phyloP scores from a whole-genome alignment of 345 rosid genomes.

The Eucalyptus cloeziana region DNA sequence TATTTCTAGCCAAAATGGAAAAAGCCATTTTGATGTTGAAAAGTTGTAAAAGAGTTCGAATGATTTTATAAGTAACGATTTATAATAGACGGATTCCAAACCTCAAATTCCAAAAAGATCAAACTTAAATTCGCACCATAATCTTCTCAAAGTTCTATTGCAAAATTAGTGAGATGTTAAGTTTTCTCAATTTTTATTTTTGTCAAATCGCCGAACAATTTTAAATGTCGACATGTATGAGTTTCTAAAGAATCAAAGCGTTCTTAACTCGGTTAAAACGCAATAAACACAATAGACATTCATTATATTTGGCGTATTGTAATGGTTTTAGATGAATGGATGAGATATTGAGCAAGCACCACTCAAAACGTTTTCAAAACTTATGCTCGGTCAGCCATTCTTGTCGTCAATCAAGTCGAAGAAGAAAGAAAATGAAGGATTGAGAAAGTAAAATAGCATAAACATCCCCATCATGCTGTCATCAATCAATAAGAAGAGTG shows the following conservation, averaged over 20 bases:
- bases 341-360: accelerated
- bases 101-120: not conserved
- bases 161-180: not conserved
- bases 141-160: not conserved
- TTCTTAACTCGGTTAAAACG: not conserved
- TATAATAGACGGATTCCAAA: not conserved
- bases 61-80: not conserved
- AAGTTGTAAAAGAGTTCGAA: not conserved
- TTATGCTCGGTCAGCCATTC: not conserved
- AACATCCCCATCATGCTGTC: not conserved
- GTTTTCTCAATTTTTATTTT: not conserved
- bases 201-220: not conserved
- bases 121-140: accelerated
- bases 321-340: accelerated
- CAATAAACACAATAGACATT: accelerated
- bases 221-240: accelerated
- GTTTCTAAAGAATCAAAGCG: accelerated
- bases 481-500: not conserved
- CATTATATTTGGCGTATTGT: accelerated
- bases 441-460: not conserved
- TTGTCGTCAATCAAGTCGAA: not conserved
- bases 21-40: not conserved
- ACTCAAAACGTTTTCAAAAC: not conserved
- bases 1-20: not conserved
- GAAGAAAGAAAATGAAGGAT: not conserved